A percentile compares a stretch with the other conserved stretches of the same genome.
Conservation (phyloP, 1,139 yeast genomes). For the Yamadazyma siamensis region DNA sequence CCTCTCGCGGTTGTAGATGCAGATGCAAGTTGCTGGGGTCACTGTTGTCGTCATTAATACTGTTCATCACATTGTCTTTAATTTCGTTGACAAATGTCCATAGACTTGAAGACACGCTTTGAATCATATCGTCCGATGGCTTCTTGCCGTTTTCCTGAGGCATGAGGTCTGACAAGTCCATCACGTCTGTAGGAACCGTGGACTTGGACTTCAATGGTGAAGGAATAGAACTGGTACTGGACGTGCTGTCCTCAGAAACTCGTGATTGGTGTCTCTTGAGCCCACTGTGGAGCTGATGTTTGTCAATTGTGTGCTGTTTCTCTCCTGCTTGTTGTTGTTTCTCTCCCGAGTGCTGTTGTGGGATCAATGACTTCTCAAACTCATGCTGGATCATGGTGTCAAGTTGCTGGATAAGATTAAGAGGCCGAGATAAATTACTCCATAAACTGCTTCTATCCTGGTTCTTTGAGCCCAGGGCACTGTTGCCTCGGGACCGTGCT, state of each 20-base stretch:
- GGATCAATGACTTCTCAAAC: conserved; percentile 48
- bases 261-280: conserved; percentile 17
- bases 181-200: conserved; percentile 6
- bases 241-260: conserved; percentile 26
- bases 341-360: too few species aligned
- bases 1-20: too few species aligned
- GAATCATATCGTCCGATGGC: conserved; percentile 30
- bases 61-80: conserved; percentile 7
- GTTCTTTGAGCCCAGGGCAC: not conserved
- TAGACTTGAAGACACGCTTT: conserved; percentile 40
- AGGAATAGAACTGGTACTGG: conserved; percentile 21
- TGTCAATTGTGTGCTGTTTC: not conserved
- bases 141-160: conserved; percentile 6
- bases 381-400: conserved; percentile 67
- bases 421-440: conserved; percentile 52
- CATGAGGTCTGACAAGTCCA: conserved; percentile 12
- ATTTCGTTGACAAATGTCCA: conserved; percentile 49
- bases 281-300: not conserved
- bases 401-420: conserved; percentile 62
- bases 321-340: too few species aligned
- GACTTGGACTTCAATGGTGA: conserved; percentile 12
- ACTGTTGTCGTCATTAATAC: conserved; percentile 7
- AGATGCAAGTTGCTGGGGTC: too few species aligned
- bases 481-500: not conserved
- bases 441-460: conserved; percentile 22